Conservation (phyloP, 805 yeast species). For the Wickerhamomyces hampshirensis region DNA sequence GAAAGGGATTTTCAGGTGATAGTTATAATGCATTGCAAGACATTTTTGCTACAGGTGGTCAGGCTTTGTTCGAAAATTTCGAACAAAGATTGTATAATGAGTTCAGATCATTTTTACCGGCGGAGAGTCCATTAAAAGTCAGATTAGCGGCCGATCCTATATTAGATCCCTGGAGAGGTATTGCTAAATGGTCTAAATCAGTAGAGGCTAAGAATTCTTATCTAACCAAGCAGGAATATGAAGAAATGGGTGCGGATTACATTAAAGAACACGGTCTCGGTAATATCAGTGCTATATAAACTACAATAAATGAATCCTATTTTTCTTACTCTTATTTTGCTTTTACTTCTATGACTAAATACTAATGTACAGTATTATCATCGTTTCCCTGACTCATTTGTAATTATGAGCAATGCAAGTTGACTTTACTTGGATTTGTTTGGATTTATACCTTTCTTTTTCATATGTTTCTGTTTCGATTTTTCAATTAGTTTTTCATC, state of each 20-base stretch:
- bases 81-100: conserved; percentile 66
- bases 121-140: conserved; percentile 54
- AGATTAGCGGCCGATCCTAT: conserved; percentile 62
- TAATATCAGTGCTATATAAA: conserved; percentile 31
- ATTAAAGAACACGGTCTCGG: conserved; percentile 84
- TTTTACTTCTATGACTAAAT: too few species aligned
- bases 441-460: conserved; percentile 72
- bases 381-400: too few species aligned
- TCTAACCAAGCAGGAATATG: conserved; percentile 69
- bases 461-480: conserved; percentile 58
- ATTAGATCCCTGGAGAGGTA: conserved; percentile 90
- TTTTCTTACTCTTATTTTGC: too few species aligned
- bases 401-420: neutral
- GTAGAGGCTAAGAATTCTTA: conserved; percentile 41
- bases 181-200: conserved; percentile 70
- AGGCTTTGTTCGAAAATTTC: conserved; percentile 59
- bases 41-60: conserved; percentile 85
- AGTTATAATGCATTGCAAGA: conserved; percentile 51
- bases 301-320: too few species aligned
- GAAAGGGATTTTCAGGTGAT: conserved; percentile 53
- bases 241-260: conserved; percentile 86
- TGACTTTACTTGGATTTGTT: conserved; percentile 20
- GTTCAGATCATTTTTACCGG: conserved; percentile 66
- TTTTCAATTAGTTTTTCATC: conserved; percentile 70
- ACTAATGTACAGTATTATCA: neutral